Percentiles rank a stretch among this genome's conserved stretches.
Evolutionary conservation across 371 early-diverging fungal genomes (phyloP).

Genomic region (Batkoa obscura): DNA sequence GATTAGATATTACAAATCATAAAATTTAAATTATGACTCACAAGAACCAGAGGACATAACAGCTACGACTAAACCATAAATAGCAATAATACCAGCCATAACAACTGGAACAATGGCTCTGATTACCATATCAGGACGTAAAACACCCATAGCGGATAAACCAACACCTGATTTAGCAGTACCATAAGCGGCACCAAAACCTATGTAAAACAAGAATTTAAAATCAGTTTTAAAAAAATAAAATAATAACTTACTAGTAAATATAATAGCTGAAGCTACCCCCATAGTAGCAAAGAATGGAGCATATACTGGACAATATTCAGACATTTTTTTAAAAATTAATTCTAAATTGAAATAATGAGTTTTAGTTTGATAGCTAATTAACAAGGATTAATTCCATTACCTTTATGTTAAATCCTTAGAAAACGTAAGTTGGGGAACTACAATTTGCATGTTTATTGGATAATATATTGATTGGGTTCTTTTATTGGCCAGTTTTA

Average conservation of each 20-base stretch:
- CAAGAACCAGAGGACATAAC: constrained; percentile 59
- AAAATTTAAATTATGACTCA: constrained; percentile 16
- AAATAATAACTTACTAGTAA: constrained; percentile 62
- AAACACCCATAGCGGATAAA: constrained; percentile 68
- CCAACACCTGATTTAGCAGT: constrained; percentile 84
- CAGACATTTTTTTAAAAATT: not conserved
- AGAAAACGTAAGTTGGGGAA: too few relatives aligned
- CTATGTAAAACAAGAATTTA: constrained; percentile 14
- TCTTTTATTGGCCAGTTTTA: too few relatives aligned
- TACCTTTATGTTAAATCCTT: too few relatives aligned
- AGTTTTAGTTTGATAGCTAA: too few relatives aligned
- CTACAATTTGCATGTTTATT: too few relatives aligned
- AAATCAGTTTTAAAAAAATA: not conserved
- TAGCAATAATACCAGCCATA: constrained; percentile 88
- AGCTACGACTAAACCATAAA: constrained; percentile 75
- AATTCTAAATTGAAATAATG: too few relatives aligned
- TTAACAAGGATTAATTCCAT: too few relatives aligned
- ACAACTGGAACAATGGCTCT: constrained; percentile 74
- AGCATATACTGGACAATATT: constrained; percentile 76
- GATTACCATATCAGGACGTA: constrained; percentile 76
- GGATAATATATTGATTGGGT: too few relatives aligned
- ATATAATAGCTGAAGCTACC: constrained; percentile 85
- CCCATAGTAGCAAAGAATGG: constrained; percentile 96
- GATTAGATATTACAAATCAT: not conserved
- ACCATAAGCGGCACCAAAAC: constrained; percentile 83